A percentile compares a stretch with the other conserved stretches of the same genome.
Conservation (phyloP, 352 stramenopile genomes). For the Pythium volutum region DNA sequence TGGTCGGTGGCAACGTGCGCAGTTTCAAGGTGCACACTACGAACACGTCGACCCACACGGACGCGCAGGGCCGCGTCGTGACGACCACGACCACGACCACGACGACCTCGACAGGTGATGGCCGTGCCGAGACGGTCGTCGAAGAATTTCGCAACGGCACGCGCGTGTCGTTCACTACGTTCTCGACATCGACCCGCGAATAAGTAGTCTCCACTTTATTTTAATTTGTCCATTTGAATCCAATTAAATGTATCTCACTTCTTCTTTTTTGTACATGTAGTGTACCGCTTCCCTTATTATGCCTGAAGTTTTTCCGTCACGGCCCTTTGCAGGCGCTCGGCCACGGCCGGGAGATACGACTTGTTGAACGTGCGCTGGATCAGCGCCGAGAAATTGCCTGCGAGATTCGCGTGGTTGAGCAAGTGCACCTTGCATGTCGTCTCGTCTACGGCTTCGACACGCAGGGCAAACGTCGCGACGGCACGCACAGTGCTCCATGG, state of each 20-base stretch:
- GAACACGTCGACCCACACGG: constrained; percentile 63
- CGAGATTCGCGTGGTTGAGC: constrained; percentile 26
- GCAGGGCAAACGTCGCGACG: constrained; percentile 19
- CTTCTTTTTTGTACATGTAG: too few species aligned
- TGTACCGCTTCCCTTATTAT: too few species aligned
- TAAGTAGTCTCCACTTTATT: constrained; percentile 17
- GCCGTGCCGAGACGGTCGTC: constrained; percentile 51
- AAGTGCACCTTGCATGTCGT: constrained; percentile 10
- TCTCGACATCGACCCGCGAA: too few species aligned
- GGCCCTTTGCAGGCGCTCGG: constrained; percentile 25
- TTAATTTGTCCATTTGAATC: background rate
- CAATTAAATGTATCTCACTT: background rate
- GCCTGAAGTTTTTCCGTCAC: constrained; percentile 11
- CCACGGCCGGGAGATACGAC: constrained; percentile 23
- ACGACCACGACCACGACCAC: constrained; percentile 65
- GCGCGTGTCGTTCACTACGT: constrained; percentile 46
- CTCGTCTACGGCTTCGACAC: constrained; percentile 1
- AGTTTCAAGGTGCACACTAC: constrained; percentile 45
- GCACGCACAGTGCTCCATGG: constrained; percentile 13
- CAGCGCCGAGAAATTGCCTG: constrained; percentile 12
- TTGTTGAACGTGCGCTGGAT: constrained; percentile 24
- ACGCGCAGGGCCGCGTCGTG: constrained; percentile 67
- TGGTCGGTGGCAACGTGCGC: constrained; percentile 21
- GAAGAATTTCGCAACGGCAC: constrained; percentile 72
- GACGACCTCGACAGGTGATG: constrained; percentile 41